Evolutionary conservation across 2,329 filamentous ascomycete species (phyloP).

Genomic region (Cladosporium sphaerospermum): DNA sequence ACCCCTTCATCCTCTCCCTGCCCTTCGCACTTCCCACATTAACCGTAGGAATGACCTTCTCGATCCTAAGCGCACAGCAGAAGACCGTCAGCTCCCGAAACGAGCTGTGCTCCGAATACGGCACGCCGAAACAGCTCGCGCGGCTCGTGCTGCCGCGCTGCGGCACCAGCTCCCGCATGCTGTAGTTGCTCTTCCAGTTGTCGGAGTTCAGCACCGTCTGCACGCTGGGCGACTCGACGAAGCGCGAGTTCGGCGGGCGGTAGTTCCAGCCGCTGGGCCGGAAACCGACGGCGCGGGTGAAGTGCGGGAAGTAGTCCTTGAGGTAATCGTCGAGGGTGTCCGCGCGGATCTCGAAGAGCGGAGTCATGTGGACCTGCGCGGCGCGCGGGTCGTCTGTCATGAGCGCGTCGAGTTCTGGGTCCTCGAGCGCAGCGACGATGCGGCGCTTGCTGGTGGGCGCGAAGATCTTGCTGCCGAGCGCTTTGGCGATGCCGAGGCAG

Average conservation of each 20-base stretch:
- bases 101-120: constrained; percentile 92
- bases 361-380: constrained; percentile 97
- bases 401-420: constrained; percentile 69
- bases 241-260: constrained; percentile 59
- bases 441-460: constrained; percentile 76
- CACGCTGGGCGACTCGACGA: constrained; percentile 57
- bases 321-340: constrained; percentile 90
- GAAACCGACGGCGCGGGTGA: constrained; percentile 82
- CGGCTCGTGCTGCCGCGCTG: constrained; percentile 78
- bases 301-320: constrained; percentile 69
- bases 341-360: constrained; percentile 84
- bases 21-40: constrained; percentile 65
- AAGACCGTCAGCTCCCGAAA: constrained; percentile 95
- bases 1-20: constrained; percentile 60
- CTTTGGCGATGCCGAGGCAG: constrained; percentile 83
- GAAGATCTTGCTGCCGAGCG: constrained; percentile 81
- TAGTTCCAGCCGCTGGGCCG: constrained; percentile 94
- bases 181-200: constrained; percentile 71
- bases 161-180: constrained; percentile 64
- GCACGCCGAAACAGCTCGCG: constrained; percentile 85
- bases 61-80: constrained; percentile 77
- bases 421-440: constrained; percentile 78
- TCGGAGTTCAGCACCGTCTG: constrained; percentile 58
- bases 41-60: constrained; percentile 87
- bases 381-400: constrained; percentile 75